Conservation (phyloP, 768 basidiomycete species). For the Baorangia bicolor region DNA sequence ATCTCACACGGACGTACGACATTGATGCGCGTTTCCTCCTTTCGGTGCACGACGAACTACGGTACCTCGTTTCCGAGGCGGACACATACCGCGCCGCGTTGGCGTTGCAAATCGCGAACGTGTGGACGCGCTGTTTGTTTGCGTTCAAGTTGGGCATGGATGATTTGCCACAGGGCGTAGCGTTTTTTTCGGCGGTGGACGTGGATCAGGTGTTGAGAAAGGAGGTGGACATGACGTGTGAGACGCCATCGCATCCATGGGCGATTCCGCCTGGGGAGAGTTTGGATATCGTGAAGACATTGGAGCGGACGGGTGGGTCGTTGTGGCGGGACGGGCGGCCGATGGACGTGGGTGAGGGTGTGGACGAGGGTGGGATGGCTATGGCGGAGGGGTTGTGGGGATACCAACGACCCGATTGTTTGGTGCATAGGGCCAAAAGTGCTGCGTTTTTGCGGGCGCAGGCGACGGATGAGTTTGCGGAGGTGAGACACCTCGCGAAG, state of each 20-base stretch:
- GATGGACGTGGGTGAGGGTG: conserved; percentile 39
- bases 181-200: conserved; percentile 97
- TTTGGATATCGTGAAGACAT: conserved; percentile 62
- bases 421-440: conserved; percentile 60
- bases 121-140: conserved; percentile 93
- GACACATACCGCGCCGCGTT: conserved; percentile 90
- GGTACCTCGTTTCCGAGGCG: conserved; percentile 86
- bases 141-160: conserved; percentile 94
- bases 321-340: conserved; percentile 56
- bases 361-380: conserved; percentile 4
- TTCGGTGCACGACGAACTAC: conserved; percentile 95
- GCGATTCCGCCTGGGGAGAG: conserved; percentile 89
- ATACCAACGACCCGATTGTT: conserved; percentile 57
- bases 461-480: conserved; percentile 65
- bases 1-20: conserved; percentile 75
- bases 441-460: conserved; percentile 76
- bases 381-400: conserved; percentile 33
- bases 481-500: conserved; percentile 69
- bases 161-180: conserved; percentile 91
- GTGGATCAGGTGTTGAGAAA: conserved; percentile 89
- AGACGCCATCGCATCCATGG: conserved; percentile 86
- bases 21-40: conserved; percentile 93
- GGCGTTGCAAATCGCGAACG: conserved; percentile 91
- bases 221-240: conserved; percentile 94
- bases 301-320: conserved; percentile 72